phyloP scores from a whole-genome alignment of 139 green algal genomes.

The Chlorella sp. region DNA sequence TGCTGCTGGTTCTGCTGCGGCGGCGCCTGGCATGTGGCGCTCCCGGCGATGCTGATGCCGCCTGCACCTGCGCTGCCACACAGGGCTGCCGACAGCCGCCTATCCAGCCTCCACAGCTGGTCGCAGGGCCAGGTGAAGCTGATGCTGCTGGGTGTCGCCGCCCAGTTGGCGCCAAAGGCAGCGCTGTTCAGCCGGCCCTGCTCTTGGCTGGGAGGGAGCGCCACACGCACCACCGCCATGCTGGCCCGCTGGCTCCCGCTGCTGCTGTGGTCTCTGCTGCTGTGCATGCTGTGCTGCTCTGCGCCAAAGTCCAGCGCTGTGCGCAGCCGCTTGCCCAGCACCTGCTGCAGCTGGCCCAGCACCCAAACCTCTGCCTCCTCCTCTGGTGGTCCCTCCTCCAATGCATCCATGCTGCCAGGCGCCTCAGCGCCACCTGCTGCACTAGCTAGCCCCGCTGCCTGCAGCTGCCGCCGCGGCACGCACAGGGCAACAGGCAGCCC shows the following conservation, averaged over 20 bases:
- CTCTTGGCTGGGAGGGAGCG: constrained; percentile 3
- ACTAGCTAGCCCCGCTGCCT: background rate
- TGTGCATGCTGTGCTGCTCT: background rate
- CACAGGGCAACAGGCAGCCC: constrained; percentile 8
- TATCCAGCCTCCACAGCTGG: constrained; percentile 29
- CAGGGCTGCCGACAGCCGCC: background rate
- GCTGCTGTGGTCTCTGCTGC: background rate
- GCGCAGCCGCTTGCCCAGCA: constrained; percentile 38
- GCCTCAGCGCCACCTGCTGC: background rate
- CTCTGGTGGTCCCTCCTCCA: background rate
- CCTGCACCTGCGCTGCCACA: background rate
- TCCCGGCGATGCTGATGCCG: background rate
- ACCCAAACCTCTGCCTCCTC: constrained; percentile 18
- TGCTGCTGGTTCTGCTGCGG: background rate
- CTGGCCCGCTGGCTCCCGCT: constrained; percentile 9
- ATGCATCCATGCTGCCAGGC: background rate
- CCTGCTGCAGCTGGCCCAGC: background rate
- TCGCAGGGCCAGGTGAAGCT: constrained; percentile 26
- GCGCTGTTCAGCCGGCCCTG: background rate
- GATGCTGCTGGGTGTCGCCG: background rate
- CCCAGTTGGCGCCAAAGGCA: background rate
- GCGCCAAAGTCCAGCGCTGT: constrained; percentile 37
- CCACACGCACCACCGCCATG: constrained; percentile 10
- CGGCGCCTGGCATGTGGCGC: background rate
- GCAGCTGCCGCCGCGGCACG: background rate